Conservation (phyloP, 2,329 filamentous ascomycete genomes). For the Xylariaceae sp. region DNA sequence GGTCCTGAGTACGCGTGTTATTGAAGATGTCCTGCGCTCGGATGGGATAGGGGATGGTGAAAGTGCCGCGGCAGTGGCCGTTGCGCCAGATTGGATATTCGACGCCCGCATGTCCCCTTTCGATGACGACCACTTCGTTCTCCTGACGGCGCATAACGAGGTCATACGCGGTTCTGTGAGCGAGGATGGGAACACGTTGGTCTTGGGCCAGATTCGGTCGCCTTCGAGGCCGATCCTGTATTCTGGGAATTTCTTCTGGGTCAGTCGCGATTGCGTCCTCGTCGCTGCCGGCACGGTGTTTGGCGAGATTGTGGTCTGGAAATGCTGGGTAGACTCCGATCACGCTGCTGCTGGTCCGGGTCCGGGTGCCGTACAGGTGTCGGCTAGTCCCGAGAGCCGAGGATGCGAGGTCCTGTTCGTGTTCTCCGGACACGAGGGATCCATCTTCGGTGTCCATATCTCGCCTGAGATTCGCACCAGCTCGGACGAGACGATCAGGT, state of each 20-base stretch:
- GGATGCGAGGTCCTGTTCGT: slow-evolving; percentile 44
- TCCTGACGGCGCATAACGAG: slow-evolving; percentile 86
- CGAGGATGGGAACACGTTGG: slow-evolving; percentile 21
- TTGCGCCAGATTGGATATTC: slow-evolving; percentile 71
- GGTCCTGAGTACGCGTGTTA: slow-evolving; percentile 29
- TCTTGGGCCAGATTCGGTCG: slow-evolving; percentile 48
- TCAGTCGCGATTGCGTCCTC: slow-evolving; percentile 54
- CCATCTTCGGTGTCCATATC: slow-evolving; percentile 84
- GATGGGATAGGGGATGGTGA: not conserved
- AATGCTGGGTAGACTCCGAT: slow-evolving; percentile 43
- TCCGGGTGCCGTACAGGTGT: slow-evolving; percentile 1
- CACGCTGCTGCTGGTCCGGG: not conserved
- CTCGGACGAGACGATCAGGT: slow-evolving; percentile 40
- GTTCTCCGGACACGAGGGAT: slow-evolving; percentile 75
- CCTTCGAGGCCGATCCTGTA: slow-evolving; percentile 82
- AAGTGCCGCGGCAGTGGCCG: slow-evolving; percentile 35
- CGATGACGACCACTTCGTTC: slow-evolving; percentile 41
- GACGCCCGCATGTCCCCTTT: slow-evolving; percentile 53
- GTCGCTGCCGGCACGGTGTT: slow-evolving; percentile 90
- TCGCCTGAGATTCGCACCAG: slow-evolving; percentile 48
- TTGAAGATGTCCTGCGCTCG: slow-evolving; percentile 24
- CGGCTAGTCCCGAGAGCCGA: slow-evolving; percentile 1
- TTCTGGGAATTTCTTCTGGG: slow-evolving; percentile 68
- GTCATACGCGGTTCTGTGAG: slow-evolving; percentile 48
- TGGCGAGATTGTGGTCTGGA: slow-evolving; percentile 90